Base-by-base conservation (phyloP, 139 green algal species). In the Chlamydomonas sp. region DNA sequence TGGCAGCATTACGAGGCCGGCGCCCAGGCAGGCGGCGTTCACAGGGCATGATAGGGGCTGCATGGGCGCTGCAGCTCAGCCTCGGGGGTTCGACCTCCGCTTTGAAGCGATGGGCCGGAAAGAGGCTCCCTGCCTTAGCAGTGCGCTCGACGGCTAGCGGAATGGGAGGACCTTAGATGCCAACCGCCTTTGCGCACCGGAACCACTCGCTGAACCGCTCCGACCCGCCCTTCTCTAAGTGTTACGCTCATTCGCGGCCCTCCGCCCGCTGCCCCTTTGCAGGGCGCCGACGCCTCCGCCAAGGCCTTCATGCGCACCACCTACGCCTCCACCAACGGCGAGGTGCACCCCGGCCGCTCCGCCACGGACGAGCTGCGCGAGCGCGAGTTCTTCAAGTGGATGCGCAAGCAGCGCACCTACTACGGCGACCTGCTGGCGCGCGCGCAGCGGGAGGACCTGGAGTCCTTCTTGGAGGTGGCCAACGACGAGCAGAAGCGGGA, bases 261-360 rank as follows among this genome's bases (percentile, higher is more conserved):
- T 31, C 68, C 78, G 58, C 17, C 74, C 78, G 17, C 14, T 15
- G n/a, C 12, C 20, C 18, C 73, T 4, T 4, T 18, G 8, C 78
- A 75, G 79, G 31, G 18, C 63, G 9, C 75, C 7, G 63, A 75
- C 66, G 84, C 83, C 57, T 16, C 57, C 0, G 5, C 17, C 9
- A 77, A 77, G 49, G 31, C 73, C 49, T 87, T 84, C 89, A 77
- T 85, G 58, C 68, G 78, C 16, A 89, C 83, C 63, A 83, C 77
- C 10, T 92, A 92, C 85, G 88, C 87, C 66, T n/a, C 73, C 4
- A 20, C 68, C 5, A 92, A 92, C 74, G 85, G 88, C 57, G 89
- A 92, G 83, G 85, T 89, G 60, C 59, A 68, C 3, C 60, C 74
- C 59, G 5, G n/a, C 5, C 18, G n/a, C 2, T 85, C 85, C 14